phyloP scores from a whole-genome alignment of 768 basidiomycete genomes.

The Podaxis carcinomalis region DNA sequence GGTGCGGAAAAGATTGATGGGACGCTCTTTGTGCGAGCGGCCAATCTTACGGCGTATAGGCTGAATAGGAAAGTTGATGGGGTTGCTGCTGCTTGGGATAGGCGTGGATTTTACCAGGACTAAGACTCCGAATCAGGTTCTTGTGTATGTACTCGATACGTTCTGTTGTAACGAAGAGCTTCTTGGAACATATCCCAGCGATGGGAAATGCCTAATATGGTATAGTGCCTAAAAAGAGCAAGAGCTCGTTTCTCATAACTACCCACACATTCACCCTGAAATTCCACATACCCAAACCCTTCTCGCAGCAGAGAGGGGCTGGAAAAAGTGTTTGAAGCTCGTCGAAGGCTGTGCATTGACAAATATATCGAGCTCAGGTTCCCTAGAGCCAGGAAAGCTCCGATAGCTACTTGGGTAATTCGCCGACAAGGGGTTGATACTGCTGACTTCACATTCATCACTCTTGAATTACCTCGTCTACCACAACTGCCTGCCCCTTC shows the following conservation, averaged over 20 bases:
- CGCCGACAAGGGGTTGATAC: too few relatives aligned
- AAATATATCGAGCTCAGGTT: too few relatives aligned
- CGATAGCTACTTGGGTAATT: too few relatives aligned
- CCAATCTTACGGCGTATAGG: conserved; percentile 42
- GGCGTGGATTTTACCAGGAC: conserved; percentile 2
- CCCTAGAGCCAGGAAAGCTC: too few relatives aligned
- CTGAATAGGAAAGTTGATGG: conserved; percentile 10
- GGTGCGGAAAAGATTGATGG: conserved; percentile 51
- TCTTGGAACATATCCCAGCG: background rate
- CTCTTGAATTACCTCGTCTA: conserved; percentile 14
- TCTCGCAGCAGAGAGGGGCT: too few relatives aligned
- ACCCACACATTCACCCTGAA: too few relatives aligned
- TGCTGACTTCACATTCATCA: too few relatives aligned
- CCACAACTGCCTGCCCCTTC: conserved; percentile 18
- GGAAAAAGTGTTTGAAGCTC: conserved; percentile 15
- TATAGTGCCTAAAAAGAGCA: background rate
- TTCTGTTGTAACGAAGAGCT: too few relatives aligned
- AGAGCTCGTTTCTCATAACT: too few relatives aligned
- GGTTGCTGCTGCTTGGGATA: background rate
- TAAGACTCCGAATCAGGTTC: background rate
- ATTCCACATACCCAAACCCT: too few relatives aligned
- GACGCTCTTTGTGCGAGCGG: conserved; percentile 52
- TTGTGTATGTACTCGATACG: too few relatives aligned
- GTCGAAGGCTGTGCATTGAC: too few relatives aligned
- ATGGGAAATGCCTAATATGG: background rate